A percentile compares a stretch with the other conserved stretches of the same genome.
These are phyloP conservation scores for Boletus fagicola DNA, from an alignment of 768 basidiomycete species.

Conservation along the genomic window DNA sequence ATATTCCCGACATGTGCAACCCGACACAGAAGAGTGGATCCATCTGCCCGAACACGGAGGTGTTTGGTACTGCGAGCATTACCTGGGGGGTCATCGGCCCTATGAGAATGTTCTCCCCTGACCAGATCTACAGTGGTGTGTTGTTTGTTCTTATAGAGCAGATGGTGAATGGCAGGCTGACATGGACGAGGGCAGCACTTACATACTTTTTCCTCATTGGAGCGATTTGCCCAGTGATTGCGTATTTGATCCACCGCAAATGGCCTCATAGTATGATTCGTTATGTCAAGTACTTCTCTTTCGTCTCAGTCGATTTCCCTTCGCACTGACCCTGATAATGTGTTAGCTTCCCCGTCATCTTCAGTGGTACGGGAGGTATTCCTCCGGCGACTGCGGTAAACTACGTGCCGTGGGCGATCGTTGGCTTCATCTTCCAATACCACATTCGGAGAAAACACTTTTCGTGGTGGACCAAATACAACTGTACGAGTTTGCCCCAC, in stretches of 20 bases:
- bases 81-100: slow-evolving; percentile 86
- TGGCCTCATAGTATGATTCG: slow-evolving; percentile 63
- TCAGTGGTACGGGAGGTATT: slow-evolving; percentile 57
- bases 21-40: slow-evolving; percentile 46
- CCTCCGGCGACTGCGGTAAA: slow-evolving; percentile 67
- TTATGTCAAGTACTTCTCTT: slow-evolving; percentile 56
- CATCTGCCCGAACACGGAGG: slow-evolving; percentile 66
- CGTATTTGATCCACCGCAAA: slow-evolving; percentile 52
- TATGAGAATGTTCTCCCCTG: slow-evolving; percentile 61
- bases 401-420: slow-evolving; percentile 64
- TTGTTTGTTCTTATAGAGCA: not conserved
- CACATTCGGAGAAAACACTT: slow-evolving; percentile 57
- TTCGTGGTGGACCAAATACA: slow-evolving; percentile 66
- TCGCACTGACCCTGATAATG: not conserved
- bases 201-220: slow-evolving; percentile 80
- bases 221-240: slow-evolving; percentile 53
- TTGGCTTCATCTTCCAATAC: slow-evolving; percentile 67
- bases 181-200: slow-evolving; percentile 34
- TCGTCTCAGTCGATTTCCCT: not conserved
- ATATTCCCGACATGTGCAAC: slow-evolving; percentile 38
- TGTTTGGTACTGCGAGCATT: slow-evolving; percentile 78
- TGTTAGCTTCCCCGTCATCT: slow-evolving; percentile 44
- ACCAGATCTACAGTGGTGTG: slow-evolving; percentile 55
- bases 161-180: not conserved
- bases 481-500: slow-evolving; percentile 25